Conservation (phyloP, 768 basidiomycete species). For the Auricularia cornea region DNA sequence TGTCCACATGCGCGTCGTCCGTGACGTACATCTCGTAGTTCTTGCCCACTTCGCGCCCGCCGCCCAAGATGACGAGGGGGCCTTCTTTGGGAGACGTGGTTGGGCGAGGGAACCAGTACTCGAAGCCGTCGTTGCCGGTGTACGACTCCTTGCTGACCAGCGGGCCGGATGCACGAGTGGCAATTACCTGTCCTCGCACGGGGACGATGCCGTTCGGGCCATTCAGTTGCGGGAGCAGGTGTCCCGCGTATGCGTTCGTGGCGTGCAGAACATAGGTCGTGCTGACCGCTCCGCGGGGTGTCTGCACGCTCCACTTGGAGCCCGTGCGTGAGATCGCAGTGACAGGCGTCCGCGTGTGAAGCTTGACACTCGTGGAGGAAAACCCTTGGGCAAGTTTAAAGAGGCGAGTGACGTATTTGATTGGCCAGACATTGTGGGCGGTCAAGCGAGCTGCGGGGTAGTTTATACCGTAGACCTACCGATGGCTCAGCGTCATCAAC, state of each 20-base stretch:
- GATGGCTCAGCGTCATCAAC: background rate
- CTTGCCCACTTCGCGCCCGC: slow-evolving; percentile 43
- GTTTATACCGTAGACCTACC: slow-evolving; percentile 34
- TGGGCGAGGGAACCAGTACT: slow-evolving; percentile 81
- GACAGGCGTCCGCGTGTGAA: slow-evolving; percentile 73
- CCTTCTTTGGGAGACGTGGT: slow-evolving; percentile 21
- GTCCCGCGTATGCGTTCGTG: slow-evolving; percentile 75
- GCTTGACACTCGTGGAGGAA: slow-evolving; percentile 26
- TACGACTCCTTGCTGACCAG: slow-evolving; percentile 35
- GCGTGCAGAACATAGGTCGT: slow-evolving; percentile 72
- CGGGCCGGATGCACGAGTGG: slow-evolving; percentile 38
- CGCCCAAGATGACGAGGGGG: slow-evolving; percentile 68
- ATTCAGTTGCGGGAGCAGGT: slow-evolving; percentile 62
- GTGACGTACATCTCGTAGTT: slow-evolving; percentile 41
- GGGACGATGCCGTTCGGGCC: slow-evolving; percentile 54
- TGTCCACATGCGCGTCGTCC: slow-evolving; percentile 52
- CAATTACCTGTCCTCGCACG: slow-evolving; percentile 59
- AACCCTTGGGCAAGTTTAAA: slow-evolving; percentile 33
- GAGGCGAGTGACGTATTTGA: slow-evolving; percentile 68
- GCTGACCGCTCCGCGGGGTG: slow-evolving; percentile 54
- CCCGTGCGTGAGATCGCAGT: slow-evolving; percentile 30
- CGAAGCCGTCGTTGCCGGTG: slow-evolving; percentile 39
- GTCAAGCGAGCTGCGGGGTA: slow-evolving; percentile 45
- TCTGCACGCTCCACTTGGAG: slow-evolving; percentile 46
- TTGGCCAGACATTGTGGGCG: slow-evolving; percentile 67